Evolutionary conservation across 2,329 filamentous ascomycete genomes (phyloP).

Genomic region (Chrysosporium keratinophilum): DNA sequence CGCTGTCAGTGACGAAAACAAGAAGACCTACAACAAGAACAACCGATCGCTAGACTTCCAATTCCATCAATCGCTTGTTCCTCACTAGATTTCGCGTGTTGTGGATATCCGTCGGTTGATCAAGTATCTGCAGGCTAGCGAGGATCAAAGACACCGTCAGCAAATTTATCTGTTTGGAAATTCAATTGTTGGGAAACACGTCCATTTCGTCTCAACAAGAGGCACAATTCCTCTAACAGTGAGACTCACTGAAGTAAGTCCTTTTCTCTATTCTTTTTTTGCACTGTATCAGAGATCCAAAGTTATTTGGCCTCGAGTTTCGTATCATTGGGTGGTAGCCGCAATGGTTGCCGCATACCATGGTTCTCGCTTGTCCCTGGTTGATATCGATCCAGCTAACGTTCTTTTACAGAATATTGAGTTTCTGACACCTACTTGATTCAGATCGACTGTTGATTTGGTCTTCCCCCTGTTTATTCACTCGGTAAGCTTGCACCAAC

Average conservation of each 20-base stretch:
- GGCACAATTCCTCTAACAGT: background rate
- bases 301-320: background rate
- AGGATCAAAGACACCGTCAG: background rate
- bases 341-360: background rate
- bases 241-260: background rate
- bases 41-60: background rate
- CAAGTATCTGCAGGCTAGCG: background rate
- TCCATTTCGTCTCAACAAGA: too few relatives aligned
- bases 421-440: background rate
- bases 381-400: background rate
- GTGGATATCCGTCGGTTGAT: background rate
- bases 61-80: background rate
- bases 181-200: too few relatives aligned
- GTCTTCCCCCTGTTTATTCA: slow-evolving; percentile 15
- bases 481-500: slow-evolving; percentile 22
- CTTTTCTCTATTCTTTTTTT: background rate
- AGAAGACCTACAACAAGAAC: too few relatives aligned
- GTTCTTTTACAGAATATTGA: background rate
- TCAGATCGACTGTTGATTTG: background rate
- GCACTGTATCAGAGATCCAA: background rate
- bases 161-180: background rate
- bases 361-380: background rate
- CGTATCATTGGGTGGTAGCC: slow-evolving; percentile 3
- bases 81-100: background rate
- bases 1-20: too few relatives aligned